Evolutionary conservation across 345 rosid genomes (phyloP).

Genomic region (Theobroma cacao): DNA sequence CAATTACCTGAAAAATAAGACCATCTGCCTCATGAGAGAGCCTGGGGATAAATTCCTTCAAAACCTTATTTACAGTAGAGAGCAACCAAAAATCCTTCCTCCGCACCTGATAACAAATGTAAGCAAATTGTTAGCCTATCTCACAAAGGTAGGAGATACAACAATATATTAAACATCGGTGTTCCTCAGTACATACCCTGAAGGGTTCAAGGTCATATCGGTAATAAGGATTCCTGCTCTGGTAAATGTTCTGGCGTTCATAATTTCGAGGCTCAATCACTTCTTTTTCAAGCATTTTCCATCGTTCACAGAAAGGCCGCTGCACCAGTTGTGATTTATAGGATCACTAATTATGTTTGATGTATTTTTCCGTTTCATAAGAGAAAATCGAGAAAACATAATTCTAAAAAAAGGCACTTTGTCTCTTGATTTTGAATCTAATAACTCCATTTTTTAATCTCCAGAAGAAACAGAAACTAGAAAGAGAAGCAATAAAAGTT

Average conservation of each 20-base stretch:
- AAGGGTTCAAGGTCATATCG: slow-evolving; percentile 95
- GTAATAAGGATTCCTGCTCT: slow-evolving; percentile 69
- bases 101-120: slow-evolving; percentile 61
- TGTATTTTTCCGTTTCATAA: not conserved
- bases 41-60: slow-evolving; percentile 88
- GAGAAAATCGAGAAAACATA: not conserved
- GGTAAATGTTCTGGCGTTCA: slow-evolving; percentile 68
- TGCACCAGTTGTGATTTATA: slow-evolving; percentile 34
- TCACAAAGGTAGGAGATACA: slow-evolving; percentile 4
- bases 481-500: too few species aligned
- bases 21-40: slow-evolving; percentile 99
- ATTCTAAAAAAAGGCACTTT: not conserved
- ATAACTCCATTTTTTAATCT: not conserved
- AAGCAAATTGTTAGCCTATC: slow-evolving; percentile 20
- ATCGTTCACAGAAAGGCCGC: slow-evolving; percentile 95
- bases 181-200: slow-evolving; percentile 57
- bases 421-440: not conserved
- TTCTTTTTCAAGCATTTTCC: slow-evolving; percentile 97
- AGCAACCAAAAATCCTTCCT: slow-evolving; percentile 98
- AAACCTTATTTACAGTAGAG: slow-evolving; percentile 77
- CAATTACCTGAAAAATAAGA: slow-evolving; percentile 86
- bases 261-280: slow-evolving; percentile 89
- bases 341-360: not conserved
- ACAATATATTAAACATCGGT: not conserved
- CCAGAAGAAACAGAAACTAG: too few species aligned